Evolutionary conservation across 192 early-diverging fungal genomes (phyloP), one percentile per base, ranked within the genome.

Genomic region (Podila epicladia): DNA sequence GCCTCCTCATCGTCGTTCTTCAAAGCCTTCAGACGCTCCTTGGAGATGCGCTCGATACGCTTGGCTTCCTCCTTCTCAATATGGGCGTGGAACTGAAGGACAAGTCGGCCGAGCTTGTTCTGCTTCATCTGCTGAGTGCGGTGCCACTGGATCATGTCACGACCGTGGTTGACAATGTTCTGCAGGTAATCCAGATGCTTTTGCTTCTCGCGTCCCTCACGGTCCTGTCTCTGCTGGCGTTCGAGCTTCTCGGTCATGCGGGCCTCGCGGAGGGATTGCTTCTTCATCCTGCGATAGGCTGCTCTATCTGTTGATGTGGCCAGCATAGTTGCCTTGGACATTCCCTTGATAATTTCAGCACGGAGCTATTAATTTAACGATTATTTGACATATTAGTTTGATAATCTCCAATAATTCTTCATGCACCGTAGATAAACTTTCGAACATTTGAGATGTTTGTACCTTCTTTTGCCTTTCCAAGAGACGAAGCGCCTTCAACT

Each of bases 1-100:
- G 96, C 96, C 68, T 96, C 97, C 83, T 99, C 98, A 85, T 99
- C 97, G 87, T 98, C 96, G 59, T 92, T 95, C 87, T 95, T 96
- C 72, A 99, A 90, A 29, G 98, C 98, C 72, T 93, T 90, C 32
- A 99, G 86, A 95, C 98, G 96, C 87, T 99, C 98, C 82, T 95
- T 92, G 6, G 93, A 91, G 19, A 96, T 83, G 55, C 93, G 89
- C 82, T 95, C 93, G 28, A 88, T 84, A 60, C 95, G 93, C 85
- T 95, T 94, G 79, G 94, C 92, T 76, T 99, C 98, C 75, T 99
- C 98, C 83, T 97, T 96, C 74, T 96, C 94, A 59, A 95, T 90
- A 53, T 92, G 89, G 22, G 84, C 73, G 74, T 98, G 97, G 85
- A 92, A 91, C 37, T 91, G 85, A 57, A 92, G 60, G 32, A 98